Conservation (phyloP, 1,284 basidiomycete species). For the Cutaneotrichosporon daszewskae region DNA sequence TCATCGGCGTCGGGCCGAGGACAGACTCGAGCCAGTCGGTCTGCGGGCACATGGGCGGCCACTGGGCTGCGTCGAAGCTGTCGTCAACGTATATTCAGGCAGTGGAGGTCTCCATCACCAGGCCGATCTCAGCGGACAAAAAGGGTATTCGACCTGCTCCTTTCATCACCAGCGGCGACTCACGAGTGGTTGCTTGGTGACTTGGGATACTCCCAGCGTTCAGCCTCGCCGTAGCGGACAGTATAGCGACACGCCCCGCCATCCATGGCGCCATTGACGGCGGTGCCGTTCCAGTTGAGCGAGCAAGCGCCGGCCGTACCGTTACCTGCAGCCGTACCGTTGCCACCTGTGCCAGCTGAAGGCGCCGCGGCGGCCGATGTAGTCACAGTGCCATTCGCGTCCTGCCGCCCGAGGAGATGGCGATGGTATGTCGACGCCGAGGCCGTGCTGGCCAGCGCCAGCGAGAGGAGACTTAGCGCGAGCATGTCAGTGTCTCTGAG, state of each 20-base stretch:
- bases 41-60: constrained; percentile 70
- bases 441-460: no score
- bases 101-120: no score
- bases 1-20: constrained; percentile 34
- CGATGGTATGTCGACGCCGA: no score
- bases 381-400: no score
- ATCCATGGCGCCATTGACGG: constrained; percentile 5
- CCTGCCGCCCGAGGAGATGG: no score
- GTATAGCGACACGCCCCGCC: constrained; percentile 31
- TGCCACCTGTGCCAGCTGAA: no score
- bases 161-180: background rate
- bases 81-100: no score
- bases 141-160: background rate
- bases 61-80: constrained; percentile 51
- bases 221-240: constrained; percentile 29
- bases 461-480: no score
- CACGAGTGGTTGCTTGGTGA: constrained; percentile 15
- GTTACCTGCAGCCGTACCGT: no score
- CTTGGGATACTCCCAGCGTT: constrained; percentile 27
- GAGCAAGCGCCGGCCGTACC: background rate
- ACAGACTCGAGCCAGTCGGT: constrained; percentile 31
- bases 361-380: no score
- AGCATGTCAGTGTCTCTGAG: no score
- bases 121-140: background rate
- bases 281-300: constrained; percentile 12